A percentile compares a stretch with the other conserved stretches of the same genome.
phyloP scores from a whole-genome alignment of 768 basidiomycete genomes.

The Lactarius psammicola region DNA sequence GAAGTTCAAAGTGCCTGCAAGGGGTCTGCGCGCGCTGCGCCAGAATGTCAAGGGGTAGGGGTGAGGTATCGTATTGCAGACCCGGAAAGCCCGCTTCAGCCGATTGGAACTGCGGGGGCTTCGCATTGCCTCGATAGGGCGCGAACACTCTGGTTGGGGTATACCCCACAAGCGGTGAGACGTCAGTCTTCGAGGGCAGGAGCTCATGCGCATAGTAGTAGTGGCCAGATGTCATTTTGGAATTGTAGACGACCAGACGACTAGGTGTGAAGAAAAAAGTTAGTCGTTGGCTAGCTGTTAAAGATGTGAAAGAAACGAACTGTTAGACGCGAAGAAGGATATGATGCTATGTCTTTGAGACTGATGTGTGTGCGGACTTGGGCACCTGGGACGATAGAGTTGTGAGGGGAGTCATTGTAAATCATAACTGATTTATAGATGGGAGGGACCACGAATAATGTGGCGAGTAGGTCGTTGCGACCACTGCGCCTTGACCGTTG shows the following conservation, averaged over 20 bases:
- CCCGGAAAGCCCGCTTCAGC: neutral
- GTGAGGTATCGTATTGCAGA: neutral
- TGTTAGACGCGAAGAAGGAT: neutral
- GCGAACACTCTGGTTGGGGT: neutral
- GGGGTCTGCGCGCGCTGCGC: slow-evolving; percentile 14
- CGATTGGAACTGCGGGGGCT: neutral
- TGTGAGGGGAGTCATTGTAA: neutral
- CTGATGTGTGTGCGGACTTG: neutral
- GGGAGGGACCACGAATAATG: neutral
- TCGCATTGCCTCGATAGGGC: neutral
- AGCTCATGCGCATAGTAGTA: neutral
- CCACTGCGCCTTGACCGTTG: neutral
- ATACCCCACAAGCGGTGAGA: neutral
- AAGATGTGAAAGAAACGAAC: slow-evolving; percentile 1
- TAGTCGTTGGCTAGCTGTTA: neutral
- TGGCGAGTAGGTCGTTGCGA: neutral
- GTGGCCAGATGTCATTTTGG: neutral
- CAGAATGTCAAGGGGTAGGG: slow-evolving; percentile 8
- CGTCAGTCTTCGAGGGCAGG: neutral
- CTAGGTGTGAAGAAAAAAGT: neutral
- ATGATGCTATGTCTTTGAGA: neutral
- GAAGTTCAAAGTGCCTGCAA: slow-evolving; percentile 18
- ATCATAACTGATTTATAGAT: neutral
- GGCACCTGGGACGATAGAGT: neutral
- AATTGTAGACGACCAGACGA: neutral